Percentiles rank a stretch among this genome's conserved stretches.
These are phyloP conservation scores for Akanthomyces uredinophilus DNA, from an alignment of 2,329 filamentous ascomycete species.

Conservation along the genomic window DNA sequence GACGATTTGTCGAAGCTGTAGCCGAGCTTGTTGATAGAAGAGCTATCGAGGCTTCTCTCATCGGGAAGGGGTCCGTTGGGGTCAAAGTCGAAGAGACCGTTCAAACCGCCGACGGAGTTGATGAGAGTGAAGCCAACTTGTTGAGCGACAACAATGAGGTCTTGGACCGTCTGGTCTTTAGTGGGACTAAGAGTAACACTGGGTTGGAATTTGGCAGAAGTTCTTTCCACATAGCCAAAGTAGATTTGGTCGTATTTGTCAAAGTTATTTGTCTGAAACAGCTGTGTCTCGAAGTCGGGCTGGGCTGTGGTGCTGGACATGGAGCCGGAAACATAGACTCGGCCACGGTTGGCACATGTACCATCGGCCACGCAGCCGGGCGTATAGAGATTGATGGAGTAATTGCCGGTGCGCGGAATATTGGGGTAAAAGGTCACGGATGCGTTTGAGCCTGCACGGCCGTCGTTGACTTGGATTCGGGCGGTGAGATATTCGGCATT, in stretches of 20 bases:
- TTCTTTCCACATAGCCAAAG: constrained; percentile 76
- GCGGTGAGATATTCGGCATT: constrained; percentile 73
- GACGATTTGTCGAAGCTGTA: constrained; percentile 63
- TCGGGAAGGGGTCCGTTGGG: constrained; percentile 51
- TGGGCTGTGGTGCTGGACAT: constrained; percentile 50
- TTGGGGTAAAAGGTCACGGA: constrained; percentile 77
- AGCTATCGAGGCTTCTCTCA: constrained; percentile 60
- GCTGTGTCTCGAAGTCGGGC: constrained; percentile 50
- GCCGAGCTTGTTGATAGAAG: constrained; percentile 72
- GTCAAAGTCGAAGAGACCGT: constrained; percentile 86
- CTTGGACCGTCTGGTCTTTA: constrained; percentile 53
- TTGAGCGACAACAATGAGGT: constrained; percentile 82
- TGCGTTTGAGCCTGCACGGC: constrained; percentile 45
- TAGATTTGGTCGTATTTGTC: constrained; percentile 97
- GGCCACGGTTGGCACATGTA: constrained; percentile 70
- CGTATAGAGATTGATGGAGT: constrained; percentile 85
- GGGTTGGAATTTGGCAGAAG: constrained; percentile 67
- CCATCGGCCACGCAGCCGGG: constrained; percentile 81
- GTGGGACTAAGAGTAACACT: constrained; percentile 71
- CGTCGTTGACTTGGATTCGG: constrained; percentile 51
- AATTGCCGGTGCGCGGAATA: constrained; percentile 84
- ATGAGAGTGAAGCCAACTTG: constrained; percentile 72
- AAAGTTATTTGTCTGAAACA: constrained; percentile 90
- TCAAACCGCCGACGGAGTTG: constrained; percentile 73
- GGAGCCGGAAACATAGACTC: constrained; percentile 72